Conservation (phyloP, 306 rosid species). For the Acacia acuminata region DNA sequence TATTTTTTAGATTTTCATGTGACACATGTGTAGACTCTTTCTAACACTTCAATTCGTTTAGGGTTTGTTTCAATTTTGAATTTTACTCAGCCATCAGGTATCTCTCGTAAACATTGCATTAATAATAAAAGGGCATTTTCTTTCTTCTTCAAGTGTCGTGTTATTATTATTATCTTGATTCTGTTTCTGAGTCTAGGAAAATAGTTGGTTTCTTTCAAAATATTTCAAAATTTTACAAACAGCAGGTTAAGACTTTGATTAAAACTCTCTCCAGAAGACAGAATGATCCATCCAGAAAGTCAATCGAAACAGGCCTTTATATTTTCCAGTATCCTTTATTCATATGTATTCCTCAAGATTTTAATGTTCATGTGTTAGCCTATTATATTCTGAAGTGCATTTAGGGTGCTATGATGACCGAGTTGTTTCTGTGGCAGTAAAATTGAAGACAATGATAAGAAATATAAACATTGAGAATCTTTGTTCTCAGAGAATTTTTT, state of each 20-base stretch:
- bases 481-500: slow-evolving; percentile 8
- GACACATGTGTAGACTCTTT: no score
- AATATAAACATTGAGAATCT: background rate
- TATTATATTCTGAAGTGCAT: slow-evolving; percentile 13
- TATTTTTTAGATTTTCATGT: no score
- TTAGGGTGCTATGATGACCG: background rate
- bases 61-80: no score
- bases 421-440: background rate
- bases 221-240: slow-evolving; percentile 59
- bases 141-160: no score
- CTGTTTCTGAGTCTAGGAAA: no score
- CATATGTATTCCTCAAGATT: slow-evolving; percentile 13
- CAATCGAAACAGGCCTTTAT: slow-evolving; percentile 88
- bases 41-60: no score
- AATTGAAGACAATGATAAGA: background rate
- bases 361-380: background rate
- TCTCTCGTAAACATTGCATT: no score
- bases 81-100: no score
- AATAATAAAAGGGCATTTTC: no score
- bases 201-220: no score
- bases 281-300: slow-evolving; percentile 95
- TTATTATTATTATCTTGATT: no score
- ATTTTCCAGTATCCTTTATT: slow-evolving; percentile 85
- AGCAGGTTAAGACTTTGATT: slow-evolving; percentile 90
- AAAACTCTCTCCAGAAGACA: slow-evolving; percentile 88